These are phyloP conservation scores for Torulaspora microellipsoides DNA, from an alignment of 805 yeast genomes.

Conservation along the genomic window DNA sequence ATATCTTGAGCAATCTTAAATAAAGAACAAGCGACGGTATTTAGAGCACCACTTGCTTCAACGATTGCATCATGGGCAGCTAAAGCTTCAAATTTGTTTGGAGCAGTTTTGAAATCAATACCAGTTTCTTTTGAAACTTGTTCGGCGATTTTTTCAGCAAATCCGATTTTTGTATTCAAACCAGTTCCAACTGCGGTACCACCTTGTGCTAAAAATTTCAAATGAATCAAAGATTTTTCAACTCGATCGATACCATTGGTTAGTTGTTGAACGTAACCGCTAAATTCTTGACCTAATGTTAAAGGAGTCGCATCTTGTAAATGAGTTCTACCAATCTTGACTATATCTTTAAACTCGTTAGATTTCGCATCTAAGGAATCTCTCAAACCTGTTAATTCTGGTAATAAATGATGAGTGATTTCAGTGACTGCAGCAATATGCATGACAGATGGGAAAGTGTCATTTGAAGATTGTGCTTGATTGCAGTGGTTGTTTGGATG, in stretches of 20 bases:
- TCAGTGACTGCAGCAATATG: conserved; percentile 97
- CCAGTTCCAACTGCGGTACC: conserved; percentile 99
- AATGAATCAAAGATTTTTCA: conserved; percentile 67
- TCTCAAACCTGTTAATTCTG: conserved; percentile 73
- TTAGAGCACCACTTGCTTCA: conserved; percentile 95
- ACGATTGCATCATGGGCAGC: conserved; percentile 99
- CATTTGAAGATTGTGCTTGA: conserved; percentile 98
- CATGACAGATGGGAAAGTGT: conserved; percentile 99
- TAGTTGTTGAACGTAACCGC: conserved; percentile 92
- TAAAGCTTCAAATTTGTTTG: conserved; percentile 97
- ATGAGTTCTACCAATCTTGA: conserved; percentile 98
- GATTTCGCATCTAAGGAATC: conserved; percentile 73
- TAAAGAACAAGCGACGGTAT: conserved; percentile 88
- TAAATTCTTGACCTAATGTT: conserved; percentile 96
- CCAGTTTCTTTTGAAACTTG: conserved; percentile 86
- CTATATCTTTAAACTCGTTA: conserved; percentile 80
- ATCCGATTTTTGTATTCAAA: conserved; percentile 88
- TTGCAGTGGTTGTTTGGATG: conserved; percentile 99
- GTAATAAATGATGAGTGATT: conserved; percentile 68
- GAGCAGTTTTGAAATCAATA: conserved; percentile 85
- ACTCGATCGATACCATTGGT: conserved; percentile 87
- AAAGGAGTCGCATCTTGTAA: conserved; percentile 98
- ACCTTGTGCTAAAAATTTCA: conserved; percentile 91
- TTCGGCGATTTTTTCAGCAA: conserved; percentile 79
- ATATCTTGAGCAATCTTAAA: conserved; percentile 98